Conservation (phyloP, 352 stramenopile species). For the Globisporangium rhizosaccharum region DNA sequence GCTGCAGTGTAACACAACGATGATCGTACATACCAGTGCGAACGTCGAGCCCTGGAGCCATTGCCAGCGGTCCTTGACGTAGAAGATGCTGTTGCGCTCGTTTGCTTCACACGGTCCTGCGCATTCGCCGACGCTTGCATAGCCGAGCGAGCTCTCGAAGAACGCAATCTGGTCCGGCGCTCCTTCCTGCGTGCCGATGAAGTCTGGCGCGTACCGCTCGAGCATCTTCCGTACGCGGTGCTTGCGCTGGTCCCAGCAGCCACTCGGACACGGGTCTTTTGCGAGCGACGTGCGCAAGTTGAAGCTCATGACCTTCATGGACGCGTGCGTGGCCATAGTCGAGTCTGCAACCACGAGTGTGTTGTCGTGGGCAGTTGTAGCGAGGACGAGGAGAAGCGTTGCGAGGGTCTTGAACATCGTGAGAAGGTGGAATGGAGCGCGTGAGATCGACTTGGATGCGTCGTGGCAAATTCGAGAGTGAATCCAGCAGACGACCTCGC, state of each 20-base stretch:
- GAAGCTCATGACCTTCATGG: constrained; percentile 64
- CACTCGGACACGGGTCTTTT: constrained; percentile 49
- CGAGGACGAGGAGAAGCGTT: not conserved
- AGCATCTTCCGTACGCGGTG: constrained; percentile 32
- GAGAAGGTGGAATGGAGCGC: too few relatives aligned
- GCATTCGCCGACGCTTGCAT: constrained; percentile 47
- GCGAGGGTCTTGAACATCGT: constrained; percentile 3
- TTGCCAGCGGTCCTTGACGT: constrained; percentile 33
- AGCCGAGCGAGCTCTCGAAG: constrained; percentile 38
- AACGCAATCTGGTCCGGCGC: constrained; percentile 50
- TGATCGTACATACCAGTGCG: constrained; percentile 39
- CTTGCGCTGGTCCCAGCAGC: constrained; percentile 63
- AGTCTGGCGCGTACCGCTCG: constrained; percentile 39
- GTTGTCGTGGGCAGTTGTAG: not conserved
- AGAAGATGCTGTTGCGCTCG: constrained; percentile 71
- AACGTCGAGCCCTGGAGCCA: constrained; percentile 41
- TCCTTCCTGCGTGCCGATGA: constrained; percentile 63
- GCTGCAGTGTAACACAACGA: not conserved
- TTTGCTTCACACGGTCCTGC: constrained; percentile 49
- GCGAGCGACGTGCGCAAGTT: constrained; percentile 64
- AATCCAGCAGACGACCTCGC: too few relatives aligned
- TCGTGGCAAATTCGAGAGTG: too few relatives aligned
- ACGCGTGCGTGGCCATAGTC: not conserved
- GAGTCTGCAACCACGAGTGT: too few relatives aligned
- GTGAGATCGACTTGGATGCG: too few relatives aligned